These are phyloP conservation scores for Helicostylum pulchrum DNA, from an alignment of 192 early-diverging fungal genomes.

Conservation along the genomic window DNA sequence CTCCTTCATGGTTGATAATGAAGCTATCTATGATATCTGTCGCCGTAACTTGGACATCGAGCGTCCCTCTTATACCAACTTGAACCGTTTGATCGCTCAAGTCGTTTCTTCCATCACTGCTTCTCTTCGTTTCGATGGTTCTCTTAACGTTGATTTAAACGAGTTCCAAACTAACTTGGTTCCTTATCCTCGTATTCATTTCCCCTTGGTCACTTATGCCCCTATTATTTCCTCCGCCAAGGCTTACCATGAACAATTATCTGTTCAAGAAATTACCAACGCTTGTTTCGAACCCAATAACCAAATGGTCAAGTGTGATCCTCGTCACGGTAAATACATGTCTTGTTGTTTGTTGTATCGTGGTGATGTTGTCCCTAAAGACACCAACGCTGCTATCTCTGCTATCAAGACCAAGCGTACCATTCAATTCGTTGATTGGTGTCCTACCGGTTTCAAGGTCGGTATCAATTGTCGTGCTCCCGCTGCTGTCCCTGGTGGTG, in stretches of 20 bases:
- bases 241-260: slow-evolving; percentile 81
- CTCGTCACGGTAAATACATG: slow-evolving; percentile 94
- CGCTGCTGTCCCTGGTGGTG: slow-evolving; percentile 68
- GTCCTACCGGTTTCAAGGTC: slow-evolving; percentile 92
- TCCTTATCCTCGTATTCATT: slow-evolving; percentile 98
- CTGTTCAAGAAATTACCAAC: slow-evolving; percentile 81
- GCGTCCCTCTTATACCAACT: slow-evolving; percentile 59
- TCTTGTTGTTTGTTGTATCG: slow-evolving; percentile 80
- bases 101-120: slow-evolving; percentile 74
- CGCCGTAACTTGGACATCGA: slow-evolving; percentile 60
- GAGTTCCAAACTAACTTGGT: slow-evolving; percentile 90
- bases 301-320: slow-evolving; percentile 94
- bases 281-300: slow-evolving; percentile 86
- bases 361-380: slow-evolving; percentile 73
- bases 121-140: slow-evolving; percentile 84
- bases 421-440: slow-evolving; percentile 91
- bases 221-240: slow-evolving; percentile 83
- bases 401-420: slow-evolving; percentile 65
- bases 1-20: slow-evolving; percentile 74
- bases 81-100: slow-evolving; percentile 64
- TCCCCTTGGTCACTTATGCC: slow-evolving; percentile 95
- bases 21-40: slow-evolving; percentile 71
- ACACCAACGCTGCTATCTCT: slow-evolving; percentile 72
- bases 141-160: slow-evolving; percentile 94
- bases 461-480: slow-evolving; percentile 39